Conservation (phyloP, 129 eudicot species). For the Centrapalus pauciflorus region DNA sequence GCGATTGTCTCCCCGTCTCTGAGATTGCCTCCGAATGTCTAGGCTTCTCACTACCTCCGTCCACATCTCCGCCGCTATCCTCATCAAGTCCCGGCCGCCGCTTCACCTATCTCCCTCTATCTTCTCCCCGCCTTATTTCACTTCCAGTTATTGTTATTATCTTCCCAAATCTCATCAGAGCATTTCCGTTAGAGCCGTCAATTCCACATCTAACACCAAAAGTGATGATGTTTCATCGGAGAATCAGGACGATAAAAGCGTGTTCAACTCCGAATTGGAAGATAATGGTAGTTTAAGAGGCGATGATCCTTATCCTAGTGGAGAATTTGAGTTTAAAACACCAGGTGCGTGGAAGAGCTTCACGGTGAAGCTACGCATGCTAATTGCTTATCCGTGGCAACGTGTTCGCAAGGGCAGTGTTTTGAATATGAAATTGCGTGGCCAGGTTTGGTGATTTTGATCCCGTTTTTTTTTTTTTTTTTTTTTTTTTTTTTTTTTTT, state of each 20-base stretch:
- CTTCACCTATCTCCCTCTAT: background rate
- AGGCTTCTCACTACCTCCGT: conserved; percentile 26
- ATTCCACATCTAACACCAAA: conserved; percentile 29
- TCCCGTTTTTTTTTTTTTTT: too few species aligned
- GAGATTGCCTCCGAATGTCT: conserved; percentile 23
- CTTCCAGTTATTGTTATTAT: background rate
- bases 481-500: too few species aligned
- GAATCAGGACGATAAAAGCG: conserved; percentile 5
- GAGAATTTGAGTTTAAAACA: conserved; percentile 56
- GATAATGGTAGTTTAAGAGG: conserved; percentile 24
- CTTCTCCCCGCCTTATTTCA: conserved; percentile 13
- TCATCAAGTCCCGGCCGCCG: conserved; percentile 22
- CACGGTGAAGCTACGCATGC: conserved; percentile 54
- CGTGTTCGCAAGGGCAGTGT: conserved; percentile 76
- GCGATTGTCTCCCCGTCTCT: conserved; percentile 1
- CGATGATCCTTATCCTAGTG: conserved; percentile 53
- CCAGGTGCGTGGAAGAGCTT: conserved; percentile 55
- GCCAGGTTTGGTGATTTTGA: conserved; percentile 47
- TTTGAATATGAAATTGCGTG: conserved; percentile 70
- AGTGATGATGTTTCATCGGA: conserved; percentile 24
- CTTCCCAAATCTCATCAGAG: conserved; percentile 1
- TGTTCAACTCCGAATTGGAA: conserved; percentile 16
- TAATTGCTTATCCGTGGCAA: conserved; percentile 76
- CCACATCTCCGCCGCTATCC: conserved; percentile 33
- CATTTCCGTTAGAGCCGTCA: conserved; percentile 19